Conservation (phyloP, 176 grass and related monocot genomes). For the Avena sativa region DNA sequence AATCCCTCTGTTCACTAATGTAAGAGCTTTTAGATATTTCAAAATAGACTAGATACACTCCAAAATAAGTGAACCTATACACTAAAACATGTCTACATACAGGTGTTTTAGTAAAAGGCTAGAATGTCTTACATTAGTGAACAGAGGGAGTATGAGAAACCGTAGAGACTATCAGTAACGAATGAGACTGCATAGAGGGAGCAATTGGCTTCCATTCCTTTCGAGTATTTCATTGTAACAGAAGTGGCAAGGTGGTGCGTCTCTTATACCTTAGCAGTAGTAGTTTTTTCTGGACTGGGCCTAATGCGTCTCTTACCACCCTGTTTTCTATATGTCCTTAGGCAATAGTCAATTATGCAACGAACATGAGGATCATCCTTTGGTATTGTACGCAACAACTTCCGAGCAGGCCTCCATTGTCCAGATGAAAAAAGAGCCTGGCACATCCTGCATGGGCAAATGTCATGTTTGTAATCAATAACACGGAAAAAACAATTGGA, state of each 20-base stretch:
- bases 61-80: too few species aligned
- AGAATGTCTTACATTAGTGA: too few species aligned
- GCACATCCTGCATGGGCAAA: constrained; percentile 80
- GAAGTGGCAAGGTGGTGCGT: constrained; percentile 3
- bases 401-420: constrained; percentile 43
- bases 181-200: constrained; percentile 1
- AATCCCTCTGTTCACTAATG: not conserved
- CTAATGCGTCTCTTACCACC: constrained; percentile 8
- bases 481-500: not conserved
- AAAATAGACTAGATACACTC: too few species aligned
- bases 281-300: not conserved
- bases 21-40: too few species aligned
- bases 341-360: constrained; percentile 57
- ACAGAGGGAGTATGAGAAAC: not conserved
- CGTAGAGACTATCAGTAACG: not conserved
- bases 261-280: constrained; percentile 26
- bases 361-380: constrained; percentile 61
- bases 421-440: constrained; percentile 72
- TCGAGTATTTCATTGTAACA: constrained; percentile 16
- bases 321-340: constrained; percentile 27
- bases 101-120: too few species aligned
- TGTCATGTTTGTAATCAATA: constrained; percentile 25
- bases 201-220: constrained; percentile 31
- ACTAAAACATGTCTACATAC: too few species aligned
- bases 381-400: constrained; percentile 56